Evolutionary conservation across 805 yeast species (phyloP).

Genomic region (Ogataea kodamae): DNA sequence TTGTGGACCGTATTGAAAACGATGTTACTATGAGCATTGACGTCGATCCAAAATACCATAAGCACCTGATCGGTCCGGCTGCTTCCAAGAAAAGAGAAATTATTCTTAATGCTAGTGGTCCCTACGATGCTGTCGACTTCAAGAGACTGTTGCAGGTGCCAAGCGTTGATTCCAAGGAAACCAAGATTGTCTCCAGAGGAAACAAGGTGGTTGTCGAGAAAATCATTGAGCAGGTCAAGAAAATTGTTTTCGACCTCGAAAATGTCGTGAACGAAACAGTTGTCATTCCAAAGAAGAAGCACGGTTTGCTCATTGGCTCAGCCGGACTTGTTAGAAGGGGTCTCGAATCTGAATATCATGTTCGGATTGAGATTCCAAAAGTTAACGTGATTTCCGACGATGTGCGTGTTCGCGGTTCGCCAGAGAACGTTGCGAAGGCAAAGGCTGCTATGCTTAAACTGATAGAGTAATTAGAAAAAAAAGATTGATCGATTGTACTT

Average conservation of each 20-base stretch:
- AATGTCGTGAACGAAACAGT: constrained; percentile 49
- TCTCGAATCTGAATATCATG: constrained; percentile 66
- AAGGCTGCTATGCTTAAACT: constrained; percentile 57
- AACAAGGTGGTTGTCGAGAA: constrained; percentile 68
- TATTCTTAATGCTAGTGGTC: constrained; percentile 74
- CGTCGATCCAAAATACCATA: constrained; percentile 73
- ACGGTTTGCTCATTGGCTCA: constrained; percentile 75
- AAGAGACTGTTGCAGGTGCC: constrained; percentile 68
- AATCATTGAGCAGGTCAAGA: constrained; percentile 58
- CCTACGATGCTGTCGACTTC: constrained; percentile 46
- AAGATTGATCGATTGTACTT: constrained; percentile 3
- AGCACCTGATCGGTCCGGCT: constrained; percentile 71
- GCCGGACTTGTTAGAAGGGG: constrained; percentile 72
- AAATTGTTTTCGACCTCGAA: constrained; percentile 62
- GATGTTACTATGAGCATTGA: constrained; percentile 52
- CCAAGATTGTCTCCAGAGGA: constrained; percentile 65
- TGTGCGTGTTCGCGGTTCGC: constrained; percentile 60
- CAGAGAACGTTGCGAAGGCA: constrained; percentile 62
- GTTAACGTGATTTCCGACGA: constrained; percentile 46
- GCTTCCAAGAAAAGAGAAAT: constrained; percentile 75
- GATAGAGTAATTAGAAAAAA: constrained; percentile 42
- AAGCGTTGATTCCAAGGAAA: constrained; percentile 55
- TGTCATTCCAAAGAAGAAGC: constrained; percentile 68
- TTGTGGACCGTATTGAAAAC: constrained; percentile 66
- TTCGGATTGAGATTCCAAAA: constrained; percentile 64